Evolutionary conservation across 306 rosid species (phyloP).

Genomic region (Medicago truncatula): MtrunA17r5.0-ANR NC_053049.1:12105501-12106000

Average conservation of each 20-base stretch:
- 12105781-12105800: too few relatives aligned
- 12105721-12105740: too few relatives aligned
- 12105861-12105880: neutral
- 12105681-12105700: too few relatives aligned
- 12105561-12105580: slow-evolving; percentile 91
- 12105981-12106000: neutral
- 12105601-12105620: slow-evolving; percentile 17
- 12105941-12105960: too few relatives aligned
- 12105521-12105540: slow-evolving; percentile 96
- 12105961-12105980: too few relatives aligned
- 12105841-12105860: neutral
- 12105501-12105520: slow-evolving; percentile 93
- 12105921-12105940: neutral
- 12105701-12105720: too few relatives aligned
- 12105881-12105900: too few relatives aligned
- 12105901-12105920: neutral
- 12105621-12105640: slow-evolving; percentile 21
- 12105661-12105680: too few relatives aligned
- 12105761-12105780: too few relatives aligned
- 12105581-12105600: slow-evolving; percentile 77
- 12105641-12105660: slow-evolving; percentile 2
- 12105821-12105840: neutral
- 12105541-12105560: slow-evolving; percentile 93
- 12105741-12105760: too few relatives aligned
- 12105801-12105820: neutral